Base-by-base conservation (phyloP, 495 filamentous ascomycete species). In the Penicillium soppii region DNA sequence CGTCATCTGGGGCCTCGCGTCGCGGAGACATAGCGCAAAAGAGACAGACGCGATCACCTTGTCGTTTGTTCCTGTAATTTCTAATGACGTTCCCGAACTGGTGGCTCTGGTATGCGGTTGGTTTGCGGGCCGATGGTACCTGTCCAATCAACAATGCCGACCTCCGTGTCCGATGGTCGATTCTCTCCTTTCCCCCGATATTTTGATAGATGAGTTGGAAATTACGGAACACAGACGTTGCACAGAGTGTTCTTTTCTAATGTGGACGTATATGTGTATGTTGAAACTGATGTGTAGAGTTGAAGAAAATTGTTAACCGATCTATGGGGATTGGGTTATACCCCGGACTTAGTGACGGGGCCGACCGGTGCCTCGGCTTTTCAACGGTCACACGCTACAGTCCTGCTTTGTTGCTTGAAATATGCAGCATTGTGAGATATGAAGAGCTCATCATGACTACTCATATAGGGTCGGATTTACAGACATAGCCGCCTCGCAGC, bases 11-110 rank as follows among this genome's bases (percentile, higher is more conserved):
- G 32, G 48, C n/a, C 44, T 30, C 26, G 30, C 33, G 47, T 37
- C 38, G 19, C 13, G 52, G 39, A 26, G 54, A 53, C 56, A 63
- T 61, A 22, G 21, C 12, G 33, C 13, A 3, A 10, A 7, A 27
- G n/a, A 10, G 12, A 22, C 0, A 12, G 7, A 7, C 20, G 13
- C 2, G 6, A 8, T 10, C 6, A 5, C 12, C 5, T 22, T 0
- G 5, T 21, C 10, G 12, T 23, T 49, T 38, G 32, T 21, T 27
- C 16, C 13, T 20, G 12, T 36, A 10, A 8, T 38, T 19, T 19
- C 13, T 17, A 15, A 27, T 5, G 25, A 4, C 9, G 5, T 27
- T 27, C 9, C n/a, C n/a, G n/a, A n/a, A n/a, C n/a, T n/a, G n/a
- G n/a, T n/a, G n/a, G 36, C 17, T 13, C 10, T 25, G 44, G 33